Percentiles rank a stretch among this genome's conserved stretches.
Evolutionary conservation across 164 flowering plant species (phyloP).

Genomic region (Liriodendron chinense): DNA sequence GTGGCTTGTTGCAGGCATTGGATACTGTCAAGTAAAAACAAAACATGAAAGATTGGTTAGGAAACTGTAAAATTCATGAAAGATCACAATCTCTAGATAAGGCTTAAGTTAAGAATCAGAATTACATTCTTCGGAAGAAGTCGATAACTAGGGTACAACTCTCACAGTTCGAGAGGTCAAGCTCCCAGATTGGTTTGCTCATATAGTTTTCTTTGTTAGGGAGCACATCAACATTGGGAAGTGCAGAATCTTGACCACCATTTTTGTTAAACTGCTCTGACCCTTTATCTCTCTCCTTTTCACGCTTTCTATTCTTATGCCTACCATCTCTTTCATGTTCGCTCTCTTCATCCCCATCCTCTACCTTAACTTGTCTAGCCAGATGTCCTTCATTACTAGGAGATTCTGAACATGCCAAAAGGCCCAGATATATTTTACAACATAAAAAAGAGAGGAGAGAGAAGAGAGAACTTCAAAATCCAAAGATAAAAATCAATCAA

Average conservation of each 20-base stretch:
- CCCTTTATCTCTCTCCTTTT: conserved; percentile 34
- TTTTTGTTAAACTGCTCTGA: conserved; percentile 56
- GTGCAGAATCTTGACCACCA: conserved; percentile 31
- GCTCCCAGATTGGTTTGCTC: conserved; percentile 82
- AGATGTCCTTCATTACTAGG: conserved; percentile 50
- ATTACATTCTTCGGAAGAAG: conserved; percentile 85
- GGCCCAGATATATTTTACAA: neutral
- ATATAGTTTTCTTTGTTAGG: conserved; percentile 62
- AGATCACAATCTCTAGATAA: neutral
- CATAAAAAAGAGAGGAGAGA: neutral
- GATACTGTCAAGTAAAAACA: conserved; percentile 53
- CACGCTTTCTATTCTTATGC: conserved; percentile 51
- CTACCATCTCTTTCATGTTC: conserved; percentile 55
- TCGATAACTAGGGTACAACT: conserved; percentile 93
- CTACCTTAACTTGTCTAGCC: conserved; percentile 45
- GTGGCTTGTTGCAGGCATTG: conserved; percentile 74
- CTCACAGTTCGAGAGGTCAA: conserved; percentile 87
- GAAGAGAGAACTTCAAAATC: neutral
- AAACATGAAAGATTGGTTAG: neutral
- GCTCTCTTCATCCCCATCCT: conserved; percentile 61
- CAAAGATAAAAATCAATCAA: neutral
- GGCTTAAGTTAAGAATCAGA: conserved; percentile 1
- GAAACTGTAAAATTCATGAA: neutral
- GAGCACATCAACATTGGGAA: conserved; percentile 38
- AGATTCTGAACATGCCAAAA: conserved; percentile 38